A percentile compares a stretch with the other conserved stretches of the same genome.
phyloP scores from a whole-genome alignment of 2,329 filamentous ascomycete species.

The Lachnellula suecica region DNA sequence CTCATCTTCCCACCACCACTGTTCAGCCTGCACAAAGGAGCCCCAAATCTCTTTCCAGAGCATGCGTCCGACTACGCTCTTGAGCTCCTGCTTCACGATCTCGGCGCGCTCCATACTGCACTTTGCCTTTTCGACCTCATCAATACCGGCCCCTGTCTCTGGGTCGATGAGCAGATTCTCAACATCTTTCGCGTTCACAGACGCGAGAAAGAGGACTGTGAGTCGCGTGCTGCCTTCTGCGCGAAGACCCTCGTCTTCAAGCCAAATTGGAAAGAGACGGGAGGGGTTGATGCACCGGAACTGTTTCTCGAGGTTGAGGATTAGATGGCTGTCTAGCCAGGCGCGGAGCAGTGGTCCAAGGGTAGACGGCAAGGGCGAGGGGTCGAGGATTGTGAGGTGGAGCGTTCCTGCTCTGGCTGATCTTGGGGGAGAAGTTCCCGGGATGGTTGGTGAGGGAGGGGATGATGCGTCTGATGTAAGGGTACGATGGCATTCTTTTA shows the following conservation, averaged over 20 bases:
- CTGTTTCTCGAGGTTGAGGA: constrained; percentile 56
- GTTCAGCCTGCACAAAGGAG: constrained; percentile 30
- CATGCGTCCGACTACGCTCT: constrained; percentile 52
- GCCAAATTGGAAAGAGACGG: constrained; percentile 57
- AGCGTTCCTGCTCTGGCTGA: constrained; percentile 43
- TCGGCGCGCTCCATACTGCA: constrained; percentile 24
- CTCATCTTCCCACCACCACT: constrained; percentile 66
- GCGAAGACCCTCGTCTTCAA: constrained; percentile 54
- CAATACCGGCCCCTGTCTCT: not conserved
- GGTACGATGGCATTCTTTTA: constrained; percentile 55
- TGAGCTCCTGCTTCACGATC: constrained; percentile 42
- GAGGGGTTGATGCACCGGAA: constrained; percentile 61
- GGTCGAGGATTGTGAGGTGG: constrained; percentile 62
- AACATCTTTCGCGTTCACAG: constrained; percentile 1
- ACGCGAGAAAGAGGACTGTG: constrained; percentile 26
- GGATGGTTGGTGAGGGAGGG: constrained; percentile 4
- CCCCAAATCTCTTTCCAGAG: constrained; percentile 65
- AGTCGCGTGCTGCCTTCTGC: constrained; percentile 28
- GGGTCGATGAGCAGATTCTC: not conserved
- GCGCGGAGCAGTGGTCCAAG: constrained; percentile 55
- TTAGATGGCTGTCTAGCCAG: constrained; percentile 63
- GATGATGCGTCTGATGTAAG: constrained; percentile 42
- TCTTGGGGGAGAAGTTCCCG: not conserved
- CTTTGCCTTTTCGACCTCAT: not conserved
- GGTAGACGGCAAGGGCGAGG: constrained; percentile 53